A percentile compares a stretch with the other conserved stretches of the same genome.
These are phyloP conservation scores for Pelargonium fulgidum DNA, from an alignment of 441 rosid species.

Conservation along the genomic window DNA sequence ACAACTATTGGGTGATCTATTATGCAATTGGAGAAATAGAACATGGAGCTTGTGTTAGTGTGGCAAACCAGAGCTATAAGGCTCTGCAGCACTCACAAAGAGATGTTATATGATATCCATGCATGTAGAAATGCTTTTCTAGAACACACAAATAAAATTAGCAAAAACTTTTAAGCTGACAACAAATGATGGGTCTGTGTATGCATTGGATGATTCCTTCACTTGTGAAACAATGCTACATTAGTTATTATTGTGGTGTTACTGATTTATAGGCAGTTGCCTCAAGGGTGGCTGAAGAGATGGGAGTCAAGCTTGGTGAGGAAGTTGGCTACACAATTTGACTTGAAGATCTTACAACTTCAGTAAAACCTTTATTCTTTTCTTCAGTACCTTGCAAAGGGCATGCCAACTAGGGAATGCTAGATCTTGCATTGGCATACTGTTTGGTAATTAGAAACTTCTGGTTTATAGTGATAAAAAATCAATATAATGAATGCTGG, in stretches of 20 bases:
- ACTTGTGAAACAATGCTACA: no score
- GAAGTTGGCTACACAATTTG: conserved; percentile 93
- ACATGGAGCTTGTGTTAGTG: no score
- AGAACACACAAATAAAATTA: no score
- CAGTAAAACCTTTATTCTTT: conserved; percentile 40
- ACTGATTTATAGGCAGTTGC: conserved; percentile 69
- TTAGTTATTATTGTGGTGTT: conserved; percentile 5
- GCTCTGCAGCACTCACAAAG: no score
- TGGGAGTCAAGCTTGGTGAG: conserved; percentile 92
- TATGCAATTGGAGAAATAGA: no score
- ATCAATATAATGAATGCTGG: conserved; percentile 19
- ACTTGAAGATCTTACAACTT: conserved; percentile 78
- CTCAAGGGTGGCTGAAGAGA: conserved; percentile 92
- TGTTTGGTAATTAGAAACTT: conserved; percentile 9
- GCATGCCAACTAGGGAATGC: conserved; percentile 8
- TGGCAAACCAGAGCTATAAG: no score
- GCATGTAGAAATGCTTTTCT: no score
- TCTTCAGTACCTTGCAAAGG: conserved; percentile 8
- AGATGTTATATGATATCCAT: no score
- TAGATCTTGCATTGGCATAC: conserved; percentile 6
- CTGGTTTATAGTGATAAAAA: not conserved
- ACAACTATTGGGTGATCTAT: no score
- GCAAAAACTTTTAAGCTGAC: no score
- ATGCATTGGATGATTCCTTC: no score
- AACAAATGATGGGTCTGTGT: no score